Percentiles rank a stretch among this genome's conserved stretches.
These are phyloP conservation scores for Kalaharituber pfeilii DNA, from an alignment of 2,329 filamentous ascomycete species.

Conservation along the genomic window DNA sequence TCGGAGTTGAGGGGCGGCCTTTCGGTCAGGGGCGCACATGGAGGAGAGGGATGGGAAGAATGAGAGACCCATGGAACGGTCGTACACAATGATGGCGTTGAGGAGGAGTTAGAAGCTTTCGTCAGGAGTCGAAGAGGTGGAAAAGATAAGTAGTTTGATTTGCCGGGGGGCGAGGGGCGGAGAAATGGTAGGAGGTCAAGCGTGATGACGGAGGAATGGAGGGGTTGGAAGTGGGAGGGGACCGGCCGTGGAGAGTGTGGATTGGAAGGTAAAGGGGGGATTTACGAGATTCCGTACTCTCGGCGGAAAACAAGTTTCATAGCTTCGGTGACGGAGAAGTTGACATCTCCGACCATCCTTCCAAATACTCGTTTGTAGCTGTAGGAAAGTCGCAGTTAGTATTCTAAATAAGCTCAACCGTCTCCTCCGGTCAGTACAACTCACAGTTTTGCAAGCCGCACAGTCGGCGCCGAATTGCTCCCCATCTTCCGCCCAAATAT, in stretches of 20 bases:
- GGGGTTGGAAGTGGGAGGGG: constrained; percentile 58
- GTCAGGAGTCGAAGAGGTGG: constrained; percentile 92
- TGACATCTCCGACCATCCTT: constrained; percentile 43
- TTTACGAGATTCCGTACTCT: constrained; percentile 13
- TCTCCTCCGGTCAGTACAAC: not conserved
- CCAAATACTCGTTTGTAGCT: constrained; percentile 53
- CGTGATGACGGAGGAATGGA: constrained; percentile 34
- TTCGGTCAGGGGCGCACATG: constrained; percentile 34
- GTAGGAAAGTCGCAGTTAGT: not conserved
- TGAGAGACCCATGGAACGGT: constrained; percentile 27
- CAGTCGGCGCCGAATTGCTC: constrained; percentile 5
- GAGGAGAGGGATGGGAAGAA: constrained; percentile 24
- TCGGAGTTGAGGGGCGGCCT: constrained; percentile 28
- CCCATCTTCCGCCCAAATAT: constrained; percentile 59
- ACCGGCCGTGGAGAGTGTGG: constrained; percentile 67
- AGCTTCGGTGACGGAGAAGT: constrained; percentile 76
- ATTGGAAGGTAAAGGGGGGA: constrained; percentile 30
- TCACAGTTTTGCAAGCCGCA: not conserved
- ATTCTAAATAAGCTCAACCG: not conserved
- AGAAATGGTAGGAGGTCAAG: constrained; percentile 41
- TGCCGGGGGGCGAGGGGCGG: constrained; percentile 45
- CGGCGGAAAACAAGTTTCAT: constrained; percentile 39
- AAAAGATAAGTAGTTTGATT: constrained; percentile 66
- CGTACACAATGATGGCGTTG: constrained; percentile 58
- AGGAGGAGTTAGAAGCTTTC: constrained; percentile 87